Evolutionary conservation across 139 green algal genomes (phyloP).

Genomic region (Coelastrella sp.): DNA sequence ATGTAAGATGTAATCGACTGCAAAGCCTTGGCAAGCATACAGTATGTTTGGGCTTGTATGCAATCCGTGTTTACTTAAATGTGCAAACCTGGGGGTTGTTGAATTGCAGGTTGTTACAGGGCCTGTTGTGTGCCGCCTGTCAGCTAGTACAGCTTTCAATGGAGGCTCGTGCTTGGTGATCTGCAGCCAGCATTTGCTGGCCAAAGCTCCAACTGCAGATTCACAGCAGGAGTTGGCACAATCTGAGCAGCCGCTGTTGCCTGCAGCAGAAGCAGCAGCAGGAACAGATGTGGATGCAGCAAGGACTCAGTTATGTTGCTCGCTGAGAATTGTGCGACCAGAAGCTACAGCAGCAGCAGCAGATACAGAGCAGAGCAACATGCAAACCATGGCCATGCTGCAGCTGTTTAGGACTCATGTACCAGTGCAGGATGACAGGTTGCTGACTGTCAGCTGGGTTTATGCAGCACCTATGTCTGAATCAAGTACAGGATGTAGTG

Average conservation of each 20-base stretch:
- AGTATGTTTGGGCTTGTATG: background rate
- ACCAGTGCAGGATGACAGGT: background rate
- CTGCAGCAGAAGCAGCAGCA: conserved; percentile 15
- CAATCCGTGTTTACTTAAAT: background rate
- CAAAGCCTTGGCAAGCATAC: too few species aligned
- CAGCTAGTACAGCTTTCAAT: conserved; percentile 8
- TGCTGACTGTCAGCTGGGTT: background rate
- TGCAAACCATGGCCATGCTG: background rate
- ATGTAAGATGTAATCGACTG: too few species aligned
- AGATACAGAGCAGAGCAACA: background rate
- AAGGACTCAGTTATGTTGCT: background rate
- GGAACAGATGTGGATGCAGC: background rate
- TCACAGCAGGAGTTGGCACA: background rate
- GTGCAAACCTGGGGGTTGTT: background rate
- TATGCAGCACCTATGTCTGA: background rate
- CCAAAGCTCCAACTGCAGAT: background rate
- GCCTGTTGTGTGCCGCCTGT: background rate
- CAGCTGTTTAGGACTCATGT: conserved; percentile 26
- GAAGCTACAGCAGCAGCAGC: conserved; percentile 1
- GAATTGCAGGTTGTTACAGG: background rate
- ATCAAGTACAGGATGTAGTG: background rate
- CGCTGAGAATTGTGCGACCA: background rate
- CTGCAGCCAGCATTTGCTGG: background rate
- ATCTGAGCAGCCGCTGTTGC: background rate
- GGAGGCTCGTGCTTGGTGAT: conserved; percentile 32